A percentile compares a stretch with the other conserved stretches of the same genome.
Conservation (phyloP, 2,329 filamentous ascomycete genomes). For the Alternaria sp. region DNA sequence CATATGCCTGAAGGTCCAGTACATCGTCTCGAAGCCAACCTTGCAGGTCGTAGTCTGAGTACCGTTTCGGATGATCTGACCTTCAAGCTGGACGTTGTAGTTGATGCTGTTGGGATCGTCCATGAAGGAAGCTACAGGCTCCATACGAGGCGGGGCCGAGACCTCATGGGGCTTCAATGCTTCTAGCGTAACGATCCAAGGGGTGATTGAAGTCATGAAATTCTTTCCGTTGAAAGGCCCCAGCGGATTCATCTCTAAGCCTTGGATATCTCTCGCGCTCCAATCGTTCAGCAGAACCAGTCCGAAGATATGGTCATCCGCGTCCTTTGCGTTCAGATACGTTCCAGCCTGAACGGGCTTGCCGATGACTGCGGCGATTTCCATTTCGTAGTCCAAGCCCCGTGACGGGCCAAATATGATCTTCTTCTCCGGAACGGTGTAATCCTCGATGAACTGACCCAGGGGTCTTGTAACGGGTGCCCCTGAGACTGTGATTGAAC, state of each 20-base stretch:
- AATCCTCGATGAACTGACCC: constrained; percentile 36
- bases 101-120: constrained; percentile 30
- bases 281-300: constrained; percentile 69
- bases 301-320: constrained; percentile 65
- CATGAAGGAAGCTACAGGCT: constrained; percentile 31
- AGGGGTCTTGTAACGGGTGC: constrained; percentile 39
- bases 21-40: constrained; percentile 49
- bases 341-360: constrained; percentile 49
- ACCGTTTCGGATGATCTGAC: constrained; percentile 28
- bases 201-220: constrained; percentile 65
- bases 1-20: constrained; percentile 56
- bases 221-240: constrained; percentile 68
- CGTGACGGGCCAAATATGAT: constrained; percentile 55
- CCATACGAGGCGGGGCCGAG: constrained; percentile 25
- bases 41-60: constrained; percentile 28
- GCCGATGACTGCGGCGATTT: constrained; percentile 56
- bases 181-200: constrained; percentile 67
- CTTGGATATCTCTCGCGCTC: constrained; percentile 68
- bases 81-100: constrained; percentile 34
- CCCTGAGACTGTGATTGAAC: constrained; percentile 60
- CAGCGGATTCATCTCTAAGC: constrained; percentile 65
- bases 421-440: constrained; percentile 52
- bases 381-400: constrained; percentile 58
- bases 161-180: constrained; percentile 55
- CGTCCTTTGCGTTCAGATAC: constrained; percentile 49